Conservation (phyloP, 164 flowering plant species). For the Umbellularia californica region DNA sequence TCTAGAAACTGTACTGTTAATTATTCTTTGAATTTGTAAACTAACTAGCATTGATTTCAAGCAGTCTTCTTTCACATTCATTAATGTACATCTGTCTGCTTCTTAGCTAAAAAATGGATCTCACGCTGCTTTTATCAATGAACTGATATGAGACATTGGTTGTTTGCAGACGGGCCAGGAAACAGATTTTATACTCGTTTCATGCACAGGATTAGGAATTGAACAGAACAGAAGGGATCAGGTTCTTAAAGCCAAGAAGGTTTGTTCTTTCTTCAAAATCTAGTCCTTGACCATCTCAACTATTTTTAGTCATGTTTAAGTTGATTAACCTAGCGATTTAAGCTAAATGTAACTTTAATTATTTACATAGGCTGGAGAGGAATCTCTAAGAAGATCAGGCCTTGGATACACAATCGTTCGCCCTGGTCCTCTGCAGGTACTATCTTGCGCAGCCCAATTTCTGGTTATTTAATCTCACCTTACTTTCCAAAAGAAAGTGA, state of each 20-base stretch:
- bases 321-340: background rate
- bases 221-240: slow-evolving; percentile 85
- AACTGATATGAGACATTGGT: slow-evolving; percentile 4
- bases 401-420: slow-evolving; percentile 95
- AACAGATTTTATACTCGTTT: slow-evolving; percentile 90
- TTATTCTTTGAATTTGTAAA: no score
- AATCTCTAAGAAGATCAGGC: slow-evolving; percentile 83
- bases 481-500: background rate
- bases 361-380: slow-evolving; percentile 83
- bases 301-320: background rate
- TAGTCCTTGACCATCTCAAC: background rate
- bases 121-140: background rate
- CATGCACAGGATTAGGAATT: slow-evolving; percentile 88
- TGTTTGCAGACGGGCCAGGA: slow-evolving; percentile 87
- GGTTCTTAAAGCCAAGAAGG: slow-evolving; percentile 91
- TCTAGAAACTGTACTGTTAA: no score
- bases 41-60: background rate
- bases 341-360: background rate
- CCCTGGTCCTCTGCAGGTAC: slow-evolving; percentile 90
- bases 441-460: background rate
- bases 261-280: slow-evolving; percentile 13
- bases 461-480: no score
- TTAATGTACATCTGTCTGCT: background rate
- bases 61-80: background rate
- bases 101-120: background rate